Evolutionary conservation across 768 basidiomycete species (phyloP), one percentile per base, ranked within the genome.

Genomic region (Serendipita vermifera): DNA sequence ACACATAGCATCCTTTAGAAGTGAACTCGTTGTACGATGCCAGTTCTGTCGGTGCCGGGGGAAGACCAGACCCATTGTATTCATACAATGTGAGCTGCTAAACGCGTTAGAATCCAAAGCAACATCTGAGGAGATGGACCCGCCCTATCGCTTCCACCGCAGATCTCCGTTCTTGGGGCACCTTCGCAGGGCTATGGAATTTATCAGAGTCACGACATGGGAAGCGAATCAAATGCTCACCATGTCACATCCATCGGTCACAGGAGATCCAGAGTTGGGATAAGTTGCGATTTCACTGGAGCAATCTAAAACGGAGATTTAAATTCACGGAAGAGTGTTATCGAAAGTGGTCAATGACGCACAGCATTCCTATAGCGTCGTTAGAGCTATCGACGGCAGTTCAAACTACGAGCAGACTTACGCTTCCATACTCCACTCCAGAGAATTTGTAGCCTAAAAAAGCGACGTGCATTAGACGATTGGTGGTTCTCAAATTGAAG

Each of bases 141-240:
- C 17, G 32, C 46, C 27, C 77, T 69, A 62, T 82, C 74, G 0
- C 84, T 80, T 33, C 85, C 86, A 22, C 86, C 86, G 60, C 86
- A 88, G 58, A 51, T 20, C 7, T 20, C 29, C n/a, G 17, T 51
- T 29, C 20, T 22, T n/a, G n/a, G n/a, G 2, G 24, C 46, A 11
- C 46, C 46, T 7, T 20, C 24, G 27, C 46, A 51, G 9, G 46
- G 15, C 46, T 51, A 26, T 7, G 11, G 22, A 51, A 20, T n/a
- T 17, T 15, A 41, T 24, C 6, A 56, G 29, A 7, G 24, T 55
- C 13, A 11, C 5, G 55, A 79, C 79, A 62, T 86, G 79, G 0
- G 78, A 71, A 36, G 66, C 68, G 57, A 82, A 80, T 11, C 82
- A 83, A 2, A 66, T 67, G 63, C 85, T 86, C 20, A 72, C 60